Percentiles rank a stretch among this genome's conserved stretches.
Evolutionary conservation across 352 stramenopile species (phyloP).

Genomic region (Pilasporangium apinafurcum): DNA sequence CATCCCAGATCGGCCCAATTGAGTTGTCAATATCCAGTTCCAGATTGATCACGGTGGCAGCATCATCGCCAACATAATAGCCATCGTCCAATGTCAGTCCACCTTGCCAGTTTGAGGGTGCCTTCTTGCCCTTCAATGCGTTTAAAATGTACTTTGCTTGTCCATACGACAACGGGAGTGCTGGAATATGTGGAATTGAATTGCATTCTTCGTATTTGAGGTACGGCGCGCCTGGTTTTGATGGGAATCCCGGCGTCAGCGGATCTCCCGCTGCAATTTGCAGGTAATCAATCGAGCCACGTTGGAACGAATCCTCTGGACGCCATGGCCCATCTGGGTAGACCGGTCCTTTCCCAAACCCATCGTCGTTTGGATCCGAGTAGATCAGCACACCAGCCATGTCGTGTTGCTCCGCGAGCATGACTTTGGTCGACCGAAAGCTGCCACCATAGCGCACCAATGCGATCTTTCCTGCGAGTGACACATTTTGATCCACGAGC

Average conservation of each 20-base stretch:
- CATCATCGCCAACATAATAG: constrained; percentile 75
- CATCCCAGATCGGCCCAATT: constrained; percentile 80
- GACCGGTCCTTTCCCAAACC: constrained; percentile 43
- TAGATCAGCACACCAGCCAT: constrained; percentile 85
- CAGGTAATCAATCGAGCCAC: constrained; percentile 81
- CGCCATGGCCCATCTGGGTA: constrained; percentile 85
- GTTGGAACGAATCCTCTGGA: constrained; percentile 71
- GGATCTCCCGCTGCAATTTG: constrained; percentile 73
- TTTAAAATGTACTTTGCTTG: constrained; percentile 76
- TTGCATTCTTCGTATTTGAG: constrained; percentile 36
- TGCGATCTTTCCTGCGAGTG: constrained; percentile 78
- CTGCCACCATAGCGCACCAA: constrained; percentile 78
- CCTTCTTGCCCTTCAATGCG: constrained; percentile 48
- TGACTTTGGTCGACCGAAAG: constrained; percentile 77
- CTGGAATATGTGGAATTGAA: constrained; percentile 59
- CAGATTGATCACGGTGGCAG: constrained; percentile 52
- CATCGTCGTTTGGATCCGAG: constrained; percentile 84
- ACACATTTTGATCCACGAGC: constrained; percentile 59
- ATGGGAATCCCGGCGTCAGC: constrained; percentile 36
- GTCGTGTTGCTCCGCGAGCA: constrained; percentile 71
- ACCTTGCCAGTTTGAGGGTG: constrained; percentile 55
- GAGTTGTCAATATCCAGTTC: constrained; percentile 74
- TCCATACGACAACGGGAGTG: constrained; percentile 72
- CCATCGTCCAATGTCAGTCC: constrained; percentile 41
- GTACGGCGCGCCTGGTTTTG: constrained; percentile 31